Conservation (phyloP, 1,139 yeast genomes). For the Scheffersomyces stambukii region DNA sequence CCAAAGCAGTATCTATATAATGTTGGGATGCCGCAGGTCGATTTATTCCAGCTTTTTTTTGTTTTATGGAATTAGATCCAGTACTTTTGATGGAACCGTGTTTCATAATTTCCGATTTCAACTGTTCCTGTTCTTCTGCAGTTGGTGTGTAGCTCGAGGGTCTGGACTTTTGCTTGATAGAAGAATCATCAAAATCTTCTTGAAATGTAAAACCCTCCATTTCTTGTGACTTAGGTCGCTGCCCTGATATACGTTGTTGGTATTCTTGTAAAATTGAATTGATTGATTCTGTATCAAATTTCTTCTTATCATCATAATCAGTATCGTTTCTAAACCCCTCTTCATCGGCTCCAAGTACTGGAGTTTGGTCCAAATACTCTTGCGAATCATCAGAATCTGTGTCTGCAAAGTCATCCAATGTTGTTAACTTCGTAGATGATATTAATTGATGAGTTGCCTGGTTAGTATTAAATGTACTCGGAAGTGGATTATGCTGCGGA, state of each 20-base stretch:
- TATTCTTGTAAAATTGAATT: slow-evolving; percentile 32
- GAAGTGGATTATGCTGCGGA: slow-evolving; percentile 1
- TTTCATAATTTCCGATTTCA: slow-evolving; percentile 7
- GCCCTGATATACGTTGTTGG: slow-evolving; percentile 13
- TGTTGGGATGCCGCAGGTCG: slow-evolving; percentile 3
- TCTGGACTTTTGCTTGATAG: slow-evolving; percentile 4
- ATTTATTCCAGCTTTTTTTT: slow-evolving; percentile 1
- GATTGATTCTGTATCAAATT: slow-evolving; percentile 27
- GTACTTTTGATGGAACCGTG: slow-evolving; percentile 7
- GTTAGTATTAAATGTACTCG: too few relatives aligned
- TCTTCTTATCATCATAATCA: background rate
- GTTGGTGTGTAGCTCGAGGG: slow-evolving; percentile 5
- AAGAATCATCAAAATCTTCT: slow-evolving; percentile 28
- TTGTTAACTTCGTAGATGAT: slow-evolving; percentile 14
- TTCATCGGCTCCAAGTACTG: background rate
- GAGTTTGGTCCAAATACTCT: slow-evolving; percentile 3
- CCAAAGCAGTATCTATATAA: slow-evolving; percentile 4
- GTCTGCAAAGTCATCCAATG: slow-evolving; percentile 40
- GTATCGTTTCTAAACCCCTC: background rate
- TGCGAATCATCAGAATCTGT: slow-evolving; percentile 21
- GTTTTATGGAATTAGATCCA: too few relatives aligned
- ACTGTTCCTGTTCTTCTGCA: slow-evolving; percentile 5
- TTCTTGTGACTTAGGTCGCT: slow-evolving; percentile 3
- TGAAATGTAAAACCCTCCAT: slow-evolving; percentile 19
- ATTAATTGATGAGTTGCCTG: slow-evolving; percentile 1